Conservation (phyloP, 1,139 yeast species). For the Protomyces macrosporus region DNA sequence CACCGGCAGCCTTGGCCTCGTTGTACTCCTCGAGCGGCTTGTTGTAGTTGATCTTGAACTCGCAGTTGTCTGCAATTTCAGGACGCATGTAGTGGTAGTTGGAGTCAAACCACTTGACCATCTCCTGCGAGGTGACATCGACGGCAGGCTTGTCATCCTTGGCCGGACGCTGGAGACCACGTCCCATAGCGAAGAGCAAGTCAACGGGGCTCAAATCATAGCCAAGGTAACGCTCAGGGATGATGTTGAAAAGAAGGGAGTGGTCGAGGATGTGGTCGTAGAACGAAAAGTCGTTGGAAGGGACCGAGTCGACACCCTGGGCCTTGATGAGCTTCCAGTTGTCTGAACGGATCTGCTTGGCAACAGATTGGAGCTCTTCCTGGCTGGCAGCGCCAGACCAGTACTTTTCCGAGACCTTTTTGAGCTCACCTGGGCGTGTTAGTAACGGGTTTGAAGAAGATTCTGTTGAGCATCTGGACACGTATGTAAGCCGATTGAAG, state of each 20-base stretch:
- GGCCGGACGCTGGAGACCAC: constrained; percentile 98
- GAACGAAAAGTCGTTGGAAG: constrained; percentile 96
- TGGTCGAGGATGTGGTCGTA: constrained; percentile 95
- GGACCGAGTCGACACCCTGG: constrained; percentile 95
- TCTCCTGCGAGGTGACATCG: constrained; percentile 82
- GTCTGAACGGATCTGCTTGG: constrained; percentile 89
- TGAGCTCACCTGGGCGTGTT: constrained; percentile 14
- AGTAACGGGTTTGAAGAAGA: background rate
- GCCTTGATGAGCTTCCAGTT: constrained; percentile 98
- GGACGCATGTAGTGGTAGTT: constrained; percentile 99
- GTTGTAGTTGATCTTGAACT: constrained; percentile 90
- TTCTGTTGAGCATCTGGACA: background rate
- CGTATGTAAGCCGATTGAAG: background rate
- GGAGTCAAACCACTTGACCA: constrained; percentile 99
- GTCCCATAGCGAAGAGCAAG: constrained; percentile 97
- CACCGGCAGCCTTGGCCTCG: constrained; percentile 95
- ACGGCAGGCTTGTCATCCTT: constrained; percentile 93
- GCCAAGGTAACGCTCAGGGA: constrained; percentile 95
- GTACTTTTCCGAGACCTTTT: constrained; percentile 80
- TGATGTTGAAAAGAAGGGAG: constrained; percentile 85
- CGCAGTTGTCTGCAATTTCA: constrained; percentile 91
- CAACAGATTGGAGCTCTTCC: constrained; percentile 83
- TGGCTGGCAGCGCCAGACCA: constrained; percentile 90
- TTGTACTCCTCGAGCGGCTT: constrained; percentile 96
- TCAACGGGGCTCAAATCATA: constrained; percentile 84